Percentiles rank a stretch among this genome's conserved stretches.
phyloP scores from a whole-genome alignment of 1,139 yeast species.

The Magnusiomyces suaveolens region DNA sequence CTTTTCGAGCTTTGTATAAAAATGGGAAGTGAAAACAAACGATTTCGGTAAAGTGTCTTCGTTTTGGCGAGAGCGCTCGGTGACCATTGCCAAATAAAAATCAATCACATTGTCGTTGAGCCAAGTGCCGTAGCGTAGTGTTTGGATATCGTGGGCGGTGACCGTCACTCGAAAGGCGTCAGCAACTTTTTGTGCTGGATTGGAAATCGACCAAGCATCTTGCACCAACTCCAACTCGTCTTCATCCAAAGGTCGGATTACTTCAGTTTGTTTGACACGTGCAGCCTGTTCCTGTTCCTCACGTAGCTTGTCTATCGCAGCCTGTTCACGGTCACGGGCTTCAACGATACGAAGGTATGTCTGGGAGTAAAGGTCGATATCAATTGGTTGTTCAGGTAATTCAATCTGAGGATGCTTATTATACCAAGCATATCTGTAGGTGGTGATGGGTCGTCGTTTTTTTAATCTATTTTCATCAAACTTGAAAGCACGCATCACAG shows the following conservation, averaged over 20 bases:
- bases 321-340: constrained; percentile 8
- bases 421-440: constrained; percentile 8
- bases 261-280: background rate
- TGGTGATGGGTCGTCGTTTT: constrained; percentile 2
- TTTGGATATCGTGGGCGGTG: constrained; percentile 54
- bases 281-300: constrained; percentile 8
- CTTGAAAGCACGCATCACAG: constrained; percentile 8
- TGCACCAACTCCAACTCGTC: constrained; percentile 28
- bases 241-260: background rate
- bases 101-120: constrained; percentile 87
- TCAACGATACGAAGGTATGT: constrained; percentile 10
- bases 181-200: constrained; percentile 33
- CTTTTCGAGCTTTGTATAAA: constrained; percentile 56
- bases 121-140: constrained; percentile 69
- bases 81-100: constrained; percentile 58
- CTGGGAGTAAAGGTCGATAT: constrained; percentile 8
- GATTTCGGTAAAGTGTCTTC: constrained; percentile 31
- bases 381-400: constrained; percentile 13
- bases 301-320: constrained; percentile 7
- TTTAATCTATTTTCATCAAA: constrained; percentile 3
- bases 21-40: constrained; percentile 81
- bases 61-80: constrained; percentile 32
- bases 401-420: constrained; percentile 6
- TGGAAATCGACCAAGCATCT: constrained; percentile 32
- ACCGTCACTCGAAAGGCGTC: constrained; percentile 50